Percentiles rank a stretch among this genome's conserved stretches.
Evolutionary conservation across 352 stramenopile species (phyloP).

Genomic region (Pythium angustatum): DNA sequence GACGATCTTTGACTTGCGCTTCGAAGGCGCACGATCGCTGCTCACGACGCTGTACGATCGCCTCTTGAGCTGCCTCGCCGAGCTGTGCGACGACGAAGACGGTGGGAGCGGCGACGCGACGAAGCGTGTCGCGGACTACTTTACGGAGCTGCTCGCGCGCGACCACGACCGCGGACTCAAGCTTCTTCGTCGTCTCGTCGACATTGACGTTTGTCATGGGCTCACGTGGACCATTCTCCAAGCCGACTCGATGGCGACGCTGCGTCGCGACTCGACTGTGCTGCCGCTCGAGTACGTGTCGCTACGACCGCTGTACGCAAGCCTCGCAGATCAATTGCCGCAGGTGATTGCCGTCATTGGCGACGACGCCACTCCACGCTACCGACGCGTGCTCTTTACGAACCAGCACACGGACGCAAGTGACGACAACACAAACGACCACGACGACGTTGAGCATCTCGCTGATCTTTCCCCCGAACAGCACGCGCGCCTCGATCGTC

Average conservation of each 20-base stretch:
- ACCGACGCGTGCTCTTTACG: slow-evolving; percentile 27
- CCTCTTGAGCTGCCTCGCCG: slow-evolving; percentile 50
- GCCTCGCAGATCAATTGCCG: slow-evolving; percentile 12
- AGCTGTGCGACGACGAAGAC: slow-evolving; percentile 61
- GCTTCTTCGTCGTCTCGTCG: slow-evolving; percentile 51
- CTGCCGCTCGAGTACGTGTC: slow-evolving; percentile 35
- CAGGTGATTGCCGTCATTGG: slow-evolving; percentile 10
- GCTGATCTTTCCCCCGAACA: slow-evolving; percentile 16
- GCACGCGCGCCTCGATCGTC: slow-evolving; percentile 20
- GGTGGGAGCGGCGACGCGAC: slow-evolving; percentile 27
- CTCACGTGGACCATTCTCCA: slow-evolving; percentile 80
- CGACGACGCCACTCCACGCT: slow-evolving; percentile 11
- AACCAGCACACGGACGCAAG: slow-evolving; percentile 25
- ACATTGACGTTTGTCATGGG: slow-evolving; percentile 72
- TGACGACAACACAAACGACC: neutral
- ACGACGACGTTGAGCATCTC: slow-evolving; percentile 17
- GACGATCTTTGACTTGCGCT: slow-evolving; percentile 26
- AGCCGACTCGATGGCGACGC: slow-evolving; percentile 49
- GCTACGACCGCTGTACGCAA: slow-evolving; percentile 22
- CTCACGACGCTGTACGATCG: slow-evolving; percentile 52
- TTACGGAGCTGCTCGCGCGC: slow-evolving; percentile 35
- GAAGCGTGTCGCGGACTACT: slow-evolving; percentile 42
- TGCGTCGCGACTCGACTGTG: slow-evolving; percentile 60
- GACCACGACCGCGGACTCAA: slow-evolving; percentile 18
- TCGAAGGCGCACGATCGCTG: slow-evolving; percentile 52